Conservation (phyloP, 768 basidiomycete genomes). For the Boletus rex-veris region DNA sequence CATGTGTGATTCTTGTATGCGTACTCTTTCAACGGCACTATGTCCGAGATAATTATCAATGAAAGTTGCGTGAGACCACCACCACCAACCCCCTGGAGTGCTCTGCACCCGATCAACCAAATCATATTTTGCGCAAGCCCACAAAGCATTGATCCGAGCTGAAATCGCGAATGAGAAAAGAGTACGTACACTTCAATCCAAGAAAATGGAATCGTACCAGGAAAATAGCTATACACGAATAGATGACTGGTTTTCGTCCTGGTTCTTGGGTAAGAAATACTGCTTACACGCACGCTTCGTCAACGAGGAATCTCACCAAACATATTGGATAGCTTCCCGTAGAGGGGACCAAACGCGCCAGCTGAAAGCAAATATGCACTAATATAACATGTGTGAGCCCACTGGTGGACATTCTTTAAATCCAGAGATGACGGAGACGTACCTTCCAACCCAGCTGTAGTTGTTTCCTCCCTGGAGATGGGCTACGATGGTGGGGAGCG, state of each 20-base stretch:
- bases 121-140: slow-evolving; percentile 76
- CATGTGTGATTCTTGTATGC: slow-evolving; percentile 15
- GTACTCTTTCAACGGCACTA: slow-evolving; percentile 75
- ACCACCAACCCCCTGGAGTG: slow-evolving; percentile 80
- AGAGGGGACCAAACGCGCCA: slow-evolving; percentile 63
- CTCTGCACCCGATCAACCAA: slow-evolving; percentile 73
- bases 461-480: slow-evolving; percentile 56
- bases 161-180: background rate
- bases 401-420: background rate
- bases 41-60: slow-evolving; percentile 77
- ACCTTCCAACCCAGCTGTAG: slow-evolving; percentile 76
- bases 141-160: slow-evolving; percentile 78
- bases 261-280: background rate
- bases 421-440: background rate
- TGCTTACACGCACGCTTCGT: background rate
- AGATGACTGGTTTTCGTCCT: slow-evolving; percentile 72
- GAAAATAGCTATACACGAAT: slow-evolving; percentile 59
- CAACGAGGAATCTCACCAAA: slow-evolving; percentile 24
- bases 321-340: slow-evolving; percentile 72
- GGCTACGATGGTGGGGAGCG: slow-evolving; percentile 64
- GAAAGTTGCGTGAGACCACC: slow-evolving; percentile 75
- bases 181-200: background rate
- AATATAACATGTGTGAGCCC: background rate
- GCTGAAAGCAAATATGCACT: slow-evolving; percentile 77
- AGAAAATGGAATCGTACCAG: slow-evolving; percentile 41